phyloP scores from a whole-genome alignment of 257 asterid species.

The Solanum paucissectum region DNA sequence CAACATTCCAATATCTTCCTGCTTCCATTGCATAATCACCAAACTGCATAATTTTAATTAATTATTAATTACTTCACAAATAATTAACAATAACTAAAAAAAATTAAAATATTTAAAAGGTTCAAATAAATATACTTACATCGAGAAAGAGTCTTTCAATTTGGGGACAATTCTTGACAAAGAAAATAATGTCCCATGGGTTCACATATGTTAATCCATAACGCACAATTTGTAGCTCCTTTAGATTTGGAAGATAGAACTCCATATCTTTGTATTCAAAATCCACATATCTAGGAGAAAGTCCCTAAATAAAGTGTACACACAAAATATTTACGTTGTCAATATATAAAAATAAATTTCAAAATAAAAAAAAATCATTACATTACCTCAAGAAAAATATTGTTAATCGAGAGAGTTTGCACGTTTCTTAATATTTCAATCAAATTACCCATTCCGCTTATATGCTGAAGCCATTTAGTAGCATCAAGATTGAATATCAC shows the following conservation, averaged over 20 bases:
- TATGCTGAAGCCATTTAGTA: neutral
- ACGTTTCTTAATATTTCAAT: neutral
- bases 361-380: neutral
- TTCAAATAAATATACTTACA: neutral
- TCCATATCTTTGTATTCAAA: neutral
- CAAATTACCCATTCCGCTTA: neutral
- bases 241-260: neutral
- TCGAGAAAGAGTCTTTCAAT: neutral
- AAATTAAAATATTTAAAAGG: neutral
- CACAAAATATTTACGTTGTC: too few species aligned
- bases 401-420: neutral
- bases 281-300: neutral
- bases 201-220: neutral
- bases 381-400: neutral
- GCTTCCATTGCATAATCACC: neutral
- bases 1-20: neutral
- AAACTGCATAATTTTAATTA: neutral
- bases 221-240: neutral
- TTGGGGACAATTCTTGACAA: neutral
- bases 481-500: neutral
- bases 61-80: neutral
- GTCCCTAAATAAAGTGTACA: neutral
- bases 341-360: neutral
- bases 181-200: neutral
- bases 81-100: neutral